Conservation (phyloP, 768 basidiomycete genomes). For the Tephrocybe sp. region DNA sequence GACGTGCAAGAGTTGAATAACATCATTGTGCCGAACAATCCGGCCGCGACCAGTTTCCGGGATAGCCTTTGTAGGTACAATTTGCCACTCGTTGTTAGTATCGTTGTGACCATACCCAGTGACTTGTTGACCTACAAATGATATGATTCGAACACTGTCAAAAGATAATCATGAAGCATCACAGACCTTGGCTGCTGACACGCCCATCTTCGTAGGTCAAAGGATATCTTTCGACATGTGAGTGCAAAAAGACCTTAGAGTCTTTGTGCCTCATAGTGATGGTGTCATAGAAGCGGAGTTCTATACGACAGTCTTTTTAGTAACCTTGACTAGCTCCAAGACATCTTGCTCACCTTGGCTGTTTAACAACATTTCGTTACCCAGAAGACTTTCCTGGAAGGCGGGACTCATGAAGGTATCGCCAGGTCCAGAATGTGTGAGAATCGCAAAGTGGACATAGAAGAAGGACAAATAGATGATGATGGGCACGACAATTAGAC, state of each 20-base stretch:
- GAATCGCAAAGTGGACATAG: slow-evolving; percentile 90
- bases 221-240: slow-evolving; percentile 89
- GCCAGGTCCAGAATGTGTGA: slow-evolving; percentile 87
- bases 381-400: slow-evolving; percentile 93
- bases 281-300: slow-evolving; percentile 91
- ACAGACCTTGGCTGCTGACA: slow-evolving; percentile 84
- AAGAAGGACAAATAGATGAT: slow-evolving; percentile 93
- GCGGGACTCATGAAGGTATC: slow-evolving; percentile 97
- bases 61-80: slow-evolving; percentile 92
- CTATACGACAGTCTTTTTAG: slow-evolving; percentile 42
- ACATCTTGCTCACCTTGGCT: slow-evolving; percentile 68
- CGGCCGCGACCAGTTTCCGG: slow-evolving; percentile 94
- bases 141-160: not conserved
- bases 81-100: slow-evolving; percentile 93
- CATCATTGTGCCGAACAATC: slow-evolving; percentile 86
- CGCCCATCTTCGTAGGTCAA: slow-evolving; percentile 94
- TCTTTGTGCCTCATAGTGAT: slow-evolving; percentile 89
- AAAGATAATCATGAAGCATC: not conserved
- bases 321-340: not conserved
- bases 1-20: slow-evolving; percentile 87
- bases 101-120: slow-evolving; percentile 95
- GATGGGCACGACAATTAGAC: slow-evolving; percentile 87
- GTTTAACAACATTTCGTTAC: slow-evolving; percentile 90
- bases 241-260: slow-evolving; percentile 92
- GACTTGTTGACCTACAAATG: slow-evolving; percentile 80